Conservation (phyloP, 2,329 filamentous ascomycete species). For the Stagonosporopsis vannaccii region DNA sequence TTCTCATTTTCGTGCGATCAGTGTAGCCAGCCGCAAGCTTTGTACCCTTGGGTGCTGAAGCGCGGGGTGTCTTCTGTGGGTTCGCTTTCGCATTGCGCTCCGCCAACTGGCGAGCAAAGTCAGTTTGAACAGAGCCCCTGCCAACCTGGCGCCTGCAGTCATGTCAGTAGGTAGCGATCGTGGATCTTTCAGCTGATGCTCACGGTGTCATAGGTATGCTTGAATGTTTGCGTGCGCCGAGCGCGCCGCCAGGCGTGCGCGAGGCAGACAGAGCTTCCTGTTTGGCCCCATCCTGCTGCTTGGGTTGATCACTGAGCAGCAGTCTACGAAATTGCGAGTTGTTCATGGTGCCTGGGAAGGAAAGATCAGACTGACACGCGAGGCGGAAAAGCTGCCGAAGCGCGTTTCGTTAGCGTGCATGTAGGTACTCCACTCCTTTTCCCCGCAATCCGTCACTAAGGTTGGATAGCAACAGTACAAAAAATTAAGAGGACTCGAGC, state of each 20-base stretch:
- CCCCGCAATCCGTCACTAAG: conserved; percentile 14
- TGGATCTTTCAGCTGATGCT: conserved; percentile 41
- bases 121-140: conserved; percentile 59
- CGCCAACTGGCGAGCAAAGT: conserved; percentile 85
- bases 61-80: conserved; percentile 74
- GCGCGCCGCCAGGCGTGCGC: conserved; percentile 53
- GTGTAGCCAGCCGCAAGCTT: conserved; percentile 82
- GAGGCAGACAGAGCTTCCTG: conserved; percentile 33
- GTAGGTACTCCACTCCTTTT: background rate
- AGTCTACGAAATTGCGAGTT: conserved; percentile 93
- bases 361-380: background rate
- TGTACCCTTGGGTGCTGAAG: conserved; percentile 81
- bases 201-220: conserved; percentile 96
- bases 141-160: conserved; percentile 68
- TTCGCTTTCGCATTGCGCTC: conserved; percentile 68
- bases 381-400: conserved; percentile 9
- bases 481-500: background rate
- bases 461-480: background rate
- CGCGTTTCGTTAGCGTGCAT: conserved; percentile 8
- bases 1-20: conserved; percentile 76
- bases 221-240: conserved; percentile 79
- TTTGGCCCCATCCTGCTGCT: conserved; percentile 42
- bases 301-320: conserved; percentile 61
- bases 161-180: conserved; percentile 2
- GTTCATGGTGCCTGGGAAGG: conserved; percentile 70